Evolutionary conservation across 2,329 filamentous ascomycete species (phyloP).

Genomic region (Trichoderma asperellum): DNA sequence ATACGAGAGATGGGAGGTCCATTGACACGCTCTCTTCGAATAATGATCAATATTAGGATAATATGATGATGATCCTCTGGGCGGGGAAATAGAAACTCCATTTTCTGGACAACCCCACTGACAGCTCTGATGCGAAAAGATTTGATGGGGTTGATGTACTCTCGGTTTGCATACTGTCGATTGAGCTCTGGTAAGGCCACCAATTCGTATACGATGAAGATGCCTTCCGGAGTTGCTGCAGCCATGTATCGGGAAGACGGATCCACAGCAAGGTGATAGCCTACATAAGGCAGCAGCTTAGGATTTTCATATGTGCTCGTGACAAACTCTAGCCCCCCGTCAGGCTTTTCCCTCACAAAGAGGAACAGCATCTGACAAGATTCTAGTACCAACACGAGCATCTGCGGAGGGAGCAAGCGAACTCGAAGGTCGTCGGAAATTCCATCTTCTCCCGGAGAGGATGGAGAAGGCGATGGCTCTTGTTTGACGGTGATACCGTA

Average conservation of each 20-base stretch:
- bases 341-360: conserved; percentile 57
- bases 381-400: conserved; percentile 76
- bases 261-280: conserved; percentile 74
- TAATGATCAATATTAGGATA: conserved; percentile 71
- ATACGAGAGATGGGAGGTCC: conserved; percentile 50
- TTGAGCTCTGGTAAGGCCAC: conserved; percentile 58
- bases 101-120: conserved; percentile 77
- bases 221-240: conserved; percentile 69
- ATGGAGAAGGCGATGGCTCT: conserved; percentile 47
- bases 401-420: conserved; percentile 68
- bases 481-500: conserved; percentile 41
- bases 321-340: conserved; percentile 62
- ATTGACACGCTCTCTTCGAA: conserved; percentile 45
- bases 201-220: conserved; percentile 73
- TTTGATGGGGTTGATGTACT: conserved; percentile 63
- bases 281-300: conserved; percentile 61
- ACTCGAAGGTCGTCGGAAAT: conserved; percentile 18
- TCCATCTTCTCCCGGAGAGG: conserved; percentile 38
- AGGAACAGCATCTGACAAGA: conserved; percentile 76
- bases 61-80: conserved; percentile 69
- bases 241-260: conserved; percentile 71
- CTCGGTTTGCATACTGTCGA: conserved; percentile 50
- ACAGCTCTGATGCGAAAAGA: conserved; percentile 51
- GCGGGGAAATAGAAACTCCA: conserved; percentile 81
- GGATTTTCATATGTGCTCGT: conserved; percentile 63